Evolutionary conservation across 2,329 filamentous ascomycete genomes (phyloP).

Genomic region (Fusarium keratoplasticum): DNA sequence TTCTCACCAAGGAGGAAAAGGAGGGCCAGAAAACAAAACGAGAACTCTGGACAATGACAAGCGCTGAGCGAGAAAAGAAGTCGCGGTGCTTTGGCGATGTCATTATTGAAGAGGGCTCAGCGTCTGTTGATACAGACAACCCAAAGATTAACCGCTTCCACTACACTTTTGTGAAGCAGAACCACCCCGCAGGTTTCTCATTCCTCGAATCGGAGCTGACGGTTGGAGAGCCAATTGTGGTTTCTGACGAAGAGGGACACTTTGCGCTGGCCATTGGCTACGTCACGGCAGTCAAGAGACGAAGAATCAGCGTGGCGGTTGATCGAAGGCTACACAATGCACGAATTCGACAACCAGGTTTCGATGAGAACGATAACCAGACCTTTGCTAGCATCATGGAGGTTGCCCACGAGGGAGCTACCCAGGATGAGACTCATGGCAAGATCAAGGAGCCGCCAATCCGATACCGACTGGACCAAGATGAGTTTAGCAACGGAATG

Average conservation of each 20-base stretch:
- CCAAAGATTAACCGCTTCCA: constrained; percentile 91
- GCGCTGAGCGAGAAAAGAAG: constrained; percentile 85
- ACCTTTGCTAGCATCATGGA: constrained; percentile 94
- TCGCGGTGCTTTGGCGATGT: constrained; percentile 92
- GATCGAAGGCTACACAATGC: constrained; percentile 91
- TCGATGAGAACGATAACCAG: constrained; percentile 82
- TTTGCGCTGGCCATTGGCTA: constrained; percentile 95
- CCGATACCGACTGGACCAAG: constrained; percentile 91
- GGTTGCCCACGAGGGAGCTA: constrained; percentile 68
- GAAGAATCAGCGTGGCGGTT: constrained; percentile 86
- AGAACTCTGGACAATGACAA: constrained; percentile 97
- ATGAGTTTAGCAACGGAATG: constrained; percentile 99
- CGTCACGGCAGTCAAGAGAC: constrained; percentile 80
- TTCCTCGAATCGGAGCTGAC: constrained; percentile 92
- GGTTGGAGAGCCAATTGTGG: constrained; percentile 91
- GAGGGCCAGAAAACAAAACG: constrained; percentile 87
- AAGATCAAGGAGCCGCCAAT: constrained; percentile 67
- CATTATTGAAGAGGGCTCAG: constrained; percentile 82
- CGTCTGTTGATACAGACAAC: constrained; percentile 74
- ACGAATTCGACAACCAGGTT: constrained; percentile 78
- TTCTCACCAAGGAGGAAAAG: constrained; percentile 94
- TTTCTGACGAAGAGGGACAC: constrained; percentile 94
- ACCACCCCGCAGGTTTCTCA: constrained; percentile 72
- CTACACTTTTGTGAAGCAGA: constrained; percentile 85
- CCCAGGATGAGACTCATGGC: constrained; percentile 62